phyloP scores from a whole-genome alignment of 129 eudicot species.

The Gnaphalium uliginosum region DNA sequence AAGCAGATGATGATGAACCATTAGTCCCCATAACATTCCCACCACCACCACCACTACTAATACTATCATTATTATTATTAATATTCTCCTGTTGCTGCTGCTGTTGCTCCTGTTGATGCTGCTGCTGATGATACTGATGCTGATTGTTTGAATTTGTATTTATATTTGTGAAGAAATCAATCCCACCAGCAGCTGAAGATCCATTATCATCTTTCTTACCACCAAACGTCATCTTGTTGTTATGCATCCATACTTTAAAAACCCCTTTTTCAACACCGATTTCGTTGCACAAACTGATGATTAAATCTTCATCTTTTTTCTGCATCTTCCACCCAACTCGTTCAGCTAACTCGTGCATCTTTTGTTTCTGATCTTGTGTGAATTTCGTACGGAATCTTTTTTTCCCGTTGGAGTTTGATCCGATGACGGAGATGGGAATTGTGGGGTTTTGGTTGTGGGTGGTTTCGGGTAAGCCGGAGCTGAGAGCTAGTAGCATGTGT shows the following conservation, averaged over 20 bases:
- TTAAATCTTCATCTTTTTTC: slow-evolving; percentile 56
- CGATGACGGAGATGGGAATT: slow-evolving; percentile 21
- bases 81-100: slow-evolving; percentile 20
- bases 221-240: slow-evolving; percentile 70
- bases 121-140: slow-evolving; percentile 27
- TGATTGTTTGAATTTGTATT: background rate
- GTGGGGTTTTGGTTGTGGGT: slow-evolving; percentile 15
- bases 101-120: slow-evolving; percentile 28
- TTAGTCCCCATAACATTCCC: slow-evolving; percentile 49
- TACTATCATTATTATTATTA: slow-evolving; percentile 22
- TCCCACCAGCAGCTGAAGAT: slow-evolving; percentile 20
- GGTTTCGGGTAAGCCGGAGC: slow-evolving; percentile 44
- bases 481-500: slow-evolving; percentile 84
- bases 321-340: slow-evolving; percentile 89
- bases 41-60: slow-evolving; percentile 31
- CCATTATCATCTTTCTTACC: slow-evolving; percentile 37
- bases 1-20: slow-evolving; percentile 76
- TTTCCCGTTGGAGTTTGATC: slow-evolving; percentile 36
- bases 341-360: slow-evolving; percentile 74
- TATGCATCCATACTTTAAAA: slow-evolving; percentile 91
- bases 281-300: slow-evolving; percentile 51
- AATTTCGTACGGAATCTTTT: slow-evolving; percentile 70
- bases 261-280: slow-evolving; percentile 76
- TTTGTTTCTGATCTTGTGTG: slow-evolving; percentile 61
- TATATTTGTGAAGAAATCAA: slow-evolving; percentile 27